Conservation (phyloP, 192 early-diverging fungal genomes). For the Backusella psychrophila region DNA sequence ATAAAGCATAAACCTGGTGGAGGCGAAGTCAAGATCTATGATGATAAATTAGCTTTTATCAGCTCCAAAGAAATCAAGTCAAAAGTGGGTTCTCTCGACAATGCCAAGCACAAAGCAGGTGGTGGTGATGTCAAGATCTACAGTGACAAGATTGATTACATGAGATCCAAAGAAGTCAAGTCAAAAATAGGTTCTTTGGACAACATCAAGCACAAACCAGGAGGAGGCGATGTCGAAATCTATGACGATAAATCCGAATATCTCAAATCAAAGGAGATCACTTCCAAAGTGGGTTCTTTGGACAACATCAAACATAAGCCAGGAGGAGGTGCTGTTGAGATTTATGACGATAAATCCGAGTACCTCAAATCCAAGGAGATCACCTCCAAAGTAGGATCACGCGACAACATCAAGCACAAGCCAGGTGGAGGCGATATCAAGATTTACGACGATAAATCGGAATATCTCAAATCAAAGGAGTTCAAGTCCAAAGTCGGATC, state of each 20-base stretch:
- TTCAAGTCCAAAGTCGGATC: constrained; percentile 11
- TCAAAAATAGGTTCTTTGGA: background rate
- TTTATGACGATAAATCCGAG: background rate
- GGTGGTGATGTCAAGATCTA: constrained; percentile 1
- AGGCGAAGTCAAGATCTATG: too few species aligned
- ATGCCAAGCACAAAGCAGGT: constrained; percentile 10
- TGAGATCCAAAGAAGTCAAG: background rate
- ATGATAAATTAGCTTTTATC: too few species aligned
- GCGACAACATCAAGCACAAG: constrained; percentile 20
- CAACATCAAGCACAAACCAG: background rate
- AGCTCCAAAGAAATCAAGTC: background rate
- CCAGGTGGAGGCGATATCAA: constrained; percentile 12
- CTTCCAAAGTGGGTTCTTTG: background rate
- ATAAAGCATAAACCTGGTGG: too few species aligned
- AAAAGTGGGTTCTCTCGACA: background rate
- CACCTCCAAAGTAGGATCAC: background rate
- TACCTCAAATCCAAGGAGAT: constrained; percentile 10
- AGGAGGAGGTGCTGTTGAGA: background rate
- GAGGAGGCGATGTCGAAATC: constrained; percentile 3
- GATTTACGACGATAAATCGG: constrained; percentile 7
- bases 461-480: constrained; percentile 1
- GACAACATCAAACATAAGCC: constrained; percentile 12
- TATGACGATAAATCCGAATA: background rate
- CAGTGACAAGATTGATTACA: background rate
- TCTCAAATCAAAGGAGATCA: background rate